Conservation (phyloP, 768 basidiomycete species). For the Auricularia sp. region DNA sequence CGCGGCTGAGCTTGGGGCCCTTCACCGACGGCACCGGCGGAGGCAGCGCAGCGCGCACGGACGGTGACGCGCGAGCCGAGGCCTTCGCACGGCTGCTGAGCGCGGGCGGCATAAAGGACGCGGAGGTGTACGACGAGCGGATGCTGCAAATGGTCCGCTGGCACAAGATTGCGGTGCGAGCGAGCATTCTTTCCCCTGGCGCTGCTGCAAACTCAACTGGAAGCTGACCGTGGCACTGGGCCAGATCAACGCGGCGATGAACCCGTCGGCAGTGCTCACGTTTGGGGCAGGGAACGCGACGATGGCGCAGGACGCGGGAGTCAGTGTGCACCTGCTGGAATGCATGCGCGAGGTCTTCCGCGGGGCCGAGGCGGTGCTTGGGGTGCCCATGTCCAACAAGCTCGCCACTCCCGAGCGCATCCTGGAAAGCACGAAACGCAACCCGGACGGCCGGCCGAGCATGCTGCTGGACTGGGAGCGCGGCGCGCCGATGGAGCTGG, state of each 20-base stretch:
- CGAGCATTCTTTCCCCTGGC: not conserved
- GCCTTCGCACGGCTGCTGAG: conserved; percentile 15
- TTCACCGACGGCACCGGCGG: conserved; percentile 10
- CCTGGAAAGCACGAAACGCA: conserved; percentile 16
- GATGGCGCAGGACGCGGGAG: conserved; percentile 17
- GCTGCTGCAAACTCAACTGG: not conserved
- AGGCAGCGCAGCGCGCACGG: conserved; percentile 3
- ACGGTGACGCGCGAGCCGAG: conserved; percentile 6
- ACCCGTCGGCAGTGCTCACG: conserved; percentile 20
- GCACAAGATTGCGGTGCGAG: conserved; percentile 21
- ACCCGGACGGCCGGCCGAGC: conserved; percentile 16
- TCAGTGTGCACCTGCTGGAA: conserved; percentile 14
- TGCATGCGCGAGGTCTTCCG: conserved; percentile 20
- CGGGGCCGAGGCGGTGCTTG: conserved; percentile 16
- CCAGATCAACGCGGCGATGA: conserved; percentile 19
- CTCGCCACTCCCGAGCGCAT: conserved; percentile 17
- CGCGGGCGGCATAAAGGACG: conserved; percentile 19
- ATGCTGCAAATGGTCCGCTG: conserved; percentile 20
- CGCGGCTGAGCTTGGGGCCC: conserved; percentile 20
- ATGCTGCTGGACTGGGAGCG: conserved; percentile 21
- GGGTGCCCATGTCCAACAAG: conserved; percentile 15
- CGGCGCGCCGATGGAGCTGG: conserved; percentile 18
- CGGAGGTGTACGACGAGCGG: conserved; percentile 17
- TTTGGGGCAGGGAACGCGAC: conserved; percentile 17
- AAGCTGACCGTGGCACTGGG: not conserved